Evolutionary conservation across 352 stramenopile species (phyloP).

Genomic region (Phytophthora rubi): DNA sequence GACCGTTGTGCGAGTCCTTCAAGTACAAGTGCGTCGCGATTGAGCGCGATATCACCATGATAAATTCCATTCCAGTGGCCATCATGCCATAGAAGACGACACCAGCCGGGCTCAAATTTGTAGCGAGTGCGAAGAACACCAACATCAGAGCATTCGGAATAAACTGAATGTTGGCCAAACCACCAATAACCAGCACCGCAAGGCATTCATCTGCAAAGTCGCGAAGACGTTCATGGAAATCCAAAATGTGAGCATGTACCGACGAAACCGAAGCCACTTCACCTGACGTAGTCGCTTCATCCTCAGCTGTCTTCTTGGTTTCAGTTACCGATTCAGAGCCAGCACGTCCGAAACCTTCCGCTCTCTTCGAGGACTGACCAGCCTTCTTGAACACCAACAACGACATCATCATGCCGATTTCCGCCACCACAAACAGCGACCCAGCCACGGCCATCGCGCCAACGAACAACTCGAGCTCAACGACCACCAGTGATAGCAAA

Average conservation of each 20-base stretch:
- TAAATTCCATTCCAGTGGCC: slow-evolving; percentile 48
- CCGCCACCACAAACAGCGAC: slow-evolving; percentile 63
- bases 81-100: slow-evolving; percentile 53
- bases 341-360: background rate
- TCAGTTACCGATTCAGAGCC: background rate
- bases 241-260: slow-evolving; percentile 5
- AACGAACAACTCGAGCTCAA: slow-evolving; percentile 84
- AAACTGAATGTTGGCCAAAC: slow-evolving; percentile 73
- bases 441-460: slow-evolving; percentile 73
- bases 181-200: slow-evolving; percentile 51
- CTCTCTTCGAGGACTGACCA: slow-evolving; percentile 3
- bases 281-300: background rate
- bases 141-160: slow-evolving; percentile 64
- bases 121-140: slow-evolving; percentile 56
- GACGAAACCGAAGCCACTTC: background rate
- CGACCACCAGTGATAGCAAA: slow-evolving; percentile 75
- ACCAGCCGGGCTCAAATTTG: slow-evolving; percentile 40
- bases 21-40: slow-evolving; percentile 67
- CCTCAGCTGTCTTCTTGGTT: background rate
- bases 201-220: slow-evolving; percentile 64
- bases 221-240: slow-evolving; percentile 43
- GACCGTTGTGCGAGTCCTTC: slow-evolving; percentile 61
- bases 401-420: slow-evolving; percentile 87
- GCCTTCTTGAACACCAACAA: slow-evolving; percentile 65
- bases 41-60: slow-evolving; percentile 65